Conservation (phyloP, 768 basidiomycete genomes). For the Tulasnella sp. region DNA sequence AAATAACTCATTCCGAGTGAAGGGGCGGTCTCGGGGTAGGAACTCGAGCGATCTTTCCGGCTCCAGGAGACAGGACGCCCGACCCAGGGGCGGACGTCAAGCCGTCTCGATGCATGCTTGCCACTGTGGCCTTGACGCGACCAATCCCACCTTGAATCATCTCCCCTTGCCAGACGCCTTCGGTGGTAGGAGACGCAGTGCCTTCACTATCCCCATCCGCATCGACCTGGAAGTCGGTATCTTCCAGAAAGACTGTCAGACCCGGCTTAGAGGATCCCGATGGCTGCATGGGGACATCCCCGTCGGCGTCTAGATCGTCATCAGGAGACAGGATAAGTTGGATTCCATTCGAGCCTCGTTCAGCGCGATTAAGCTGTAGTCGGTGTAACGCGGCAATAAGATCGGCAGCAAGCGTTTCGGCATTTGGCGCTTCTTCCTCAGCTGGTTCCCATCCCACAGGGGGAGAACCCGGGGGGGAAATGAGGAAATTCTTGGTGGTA, state of each 20-base stretch:
- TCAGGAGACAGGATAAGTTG: constrained; percentile 16
- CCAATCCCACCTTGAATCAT: constrained; percentile 20
- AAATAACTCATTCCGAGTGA: background rate
- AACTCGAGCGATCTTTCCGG: constrained; percentile 9
- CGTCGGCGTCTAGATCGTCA: constrained; percentile 13
- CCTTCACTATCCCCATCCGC: background rate
- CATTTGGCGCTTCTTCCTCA: constrained; percentile 81
- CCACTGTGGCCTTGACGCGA: constrained; percentile 27
- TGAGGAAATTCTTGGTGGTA: constrained; percentile 74
- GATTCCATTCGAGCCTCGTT: constrained; percentile 11
- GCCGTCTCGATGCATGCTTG: constrained; percentile 22
- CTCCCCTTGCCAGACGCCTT: constrained; percentile 9
- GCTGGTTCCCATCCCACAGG: constrained; percentile 95
- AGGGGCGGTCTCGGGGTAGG: constrained; percentile 11
- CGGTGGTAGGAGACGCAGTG: constrained; percentile 15
- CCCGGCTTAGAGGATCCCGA: constrained; percentile 17
- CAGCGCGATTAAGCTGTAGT: constrained; percentile 35
- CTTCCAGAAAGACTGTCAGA: constrained; percentile 7
- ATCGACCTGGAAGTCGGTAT: constrained; percentile 6
- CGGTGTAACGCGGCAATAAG: constrained; percentile 65
- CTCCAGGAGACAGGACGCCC: background rate
- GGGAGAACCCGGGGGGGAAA: constrained; percentile 95
- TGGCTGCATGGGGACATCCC: constrained; percentile 21
- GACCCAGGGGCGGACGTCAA: background rate
- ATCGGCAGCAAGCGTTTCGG: constrained; percentile 71